Percentiles rank a stretch among this genome's conserved stretches.
Evolutionary conservation across 2,329 filamentous ascomycete genomes (phyloP).

Genomic region (Aspergillus vadensis): DNA sequence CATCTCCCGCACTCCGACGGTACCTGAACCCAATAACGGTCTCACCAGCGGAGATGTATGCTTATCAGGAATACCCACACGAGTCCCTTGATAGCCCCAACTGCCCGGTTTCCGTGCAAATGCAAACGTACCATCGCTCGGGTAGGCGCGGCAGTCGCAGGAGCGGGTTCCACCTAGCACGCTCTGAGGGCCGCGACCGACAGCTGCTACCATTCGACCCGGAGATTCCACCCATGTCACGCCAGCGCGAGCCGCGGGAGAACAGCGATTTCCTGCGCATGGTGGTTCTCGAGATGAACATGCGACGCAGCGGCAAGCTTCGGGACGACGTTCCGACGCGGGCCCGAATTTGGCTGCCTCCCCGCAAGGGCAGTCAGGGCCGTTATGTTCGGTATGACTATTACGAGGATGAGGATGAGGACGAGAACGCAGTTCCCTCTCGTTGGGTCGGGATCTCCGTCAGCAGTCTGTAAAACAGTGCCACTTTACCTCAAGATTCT

Average conservation of each 20-base stretch:
- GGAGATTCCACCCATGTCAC: conserved; percentile 47
- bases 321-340: conserved; percentile 57
- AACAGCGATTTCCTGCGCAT: conserved; percentile 66
- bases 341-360: conserved; percentile 63
- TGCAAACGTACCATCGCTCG: conserved; percentile 59
- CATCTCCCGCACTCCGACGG: conserved; percentile 59
- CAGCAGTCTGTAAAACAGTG: conserved; percentile 9
- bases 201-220: conserved; percentile 39
- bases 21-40: conserved; percentile 61
- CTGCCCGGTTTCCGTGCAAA: conserved; percentile 60
- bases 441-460: conserved; percentile 35
- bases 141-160: conserved; percentile 33
- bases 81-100: conserved; percentile 33
- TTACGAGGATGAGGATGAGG: conserved; percentile 22
- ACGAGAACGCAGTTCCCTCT: conserved; percentile 27
- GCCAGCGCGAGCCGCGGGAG: conserved; percentile 64
- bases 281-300: conserved; percentile 69
- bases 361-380: conserved; percentile 44
- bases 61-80: conserved; percentile 45
- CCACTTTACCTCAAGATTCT: not conserved
- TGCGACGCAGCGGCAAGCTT: conserved; percentile 64
- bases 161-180: conserved; percentile 41
- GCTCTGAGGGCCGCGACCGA: conserved; percentile 46
- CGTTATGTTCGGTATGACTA: conserved; percentile 17
- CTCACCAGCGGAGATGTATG: conserved; percentile 49